These are phyloP conservation scores for Coemansia sp. DNA, from an alignment of 371 early-diverging fungal genomes.

Conservation along the genomic window DNA sequence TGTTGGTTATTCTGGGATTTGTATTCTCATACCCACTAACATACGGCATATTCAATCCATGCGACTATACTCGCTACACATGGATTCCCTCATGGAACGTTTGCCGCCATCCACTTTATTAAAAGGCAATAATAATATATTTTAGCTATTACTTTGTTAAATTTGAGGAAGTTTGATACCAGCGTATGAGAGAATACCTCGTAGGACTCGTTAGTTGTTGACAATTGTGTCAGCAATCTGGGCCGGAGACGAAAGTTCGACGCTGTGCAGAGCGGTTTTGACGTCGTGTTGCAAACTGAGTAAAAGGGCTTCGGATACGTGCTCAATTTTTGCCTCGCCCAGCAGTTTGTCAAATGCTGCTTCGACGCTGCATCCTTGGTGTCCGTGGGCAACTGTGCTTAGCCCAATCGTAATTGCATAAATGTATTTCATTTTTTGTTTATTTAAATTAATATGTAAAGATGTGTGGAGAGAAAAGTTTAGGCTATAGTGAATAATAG, in stretches of 20 bases:
- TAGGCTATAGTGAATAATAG: no score
- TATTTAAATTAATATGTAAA: neutral
- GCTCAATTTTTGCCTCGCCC: constrained; percentile 11
- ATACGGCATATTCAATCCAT: neutral
- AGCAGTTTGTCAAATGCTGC: constrained; percentile 24
- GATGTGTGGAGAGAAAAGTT: no score
- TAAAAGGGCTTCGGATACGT: constrained; percentile 26
- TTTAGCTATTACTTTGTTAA: neutral
- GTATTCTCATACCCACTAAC: neutral
- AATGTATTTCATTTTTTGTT: neutral
- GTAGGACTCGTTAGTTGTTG: constrained; percentile 20
- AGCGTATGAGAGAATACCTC: constrained; percentile 12
- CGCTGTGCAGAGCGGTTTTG: neutral
- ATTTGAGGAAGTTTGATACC: constrained; percentile 19
- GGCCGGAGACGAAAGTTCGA: constrained; percentile 7
- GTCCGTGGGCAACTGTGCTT: constrained; percentile 1
- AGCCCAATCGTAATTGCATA: neutral
- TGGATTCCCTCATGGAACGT: neutral
- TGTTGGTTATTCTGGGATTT: neutral
- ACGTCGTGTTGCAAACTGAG: constrained; percentile 19
- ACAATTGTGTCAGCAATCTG: constrained; percentile 21
- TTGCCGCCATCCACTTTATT: neutral
- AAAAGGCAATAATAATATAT: neutral
- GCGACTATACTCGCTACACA: neutral
- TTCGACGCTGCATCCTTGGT: constrained; percentile 31